Evolutionary conservation across 2,329 filamentous ascomycete species (phyloP), one percentile per base, ranked within the genome.

Genomic region (Neopestalotiopsis sp.): DNA sequence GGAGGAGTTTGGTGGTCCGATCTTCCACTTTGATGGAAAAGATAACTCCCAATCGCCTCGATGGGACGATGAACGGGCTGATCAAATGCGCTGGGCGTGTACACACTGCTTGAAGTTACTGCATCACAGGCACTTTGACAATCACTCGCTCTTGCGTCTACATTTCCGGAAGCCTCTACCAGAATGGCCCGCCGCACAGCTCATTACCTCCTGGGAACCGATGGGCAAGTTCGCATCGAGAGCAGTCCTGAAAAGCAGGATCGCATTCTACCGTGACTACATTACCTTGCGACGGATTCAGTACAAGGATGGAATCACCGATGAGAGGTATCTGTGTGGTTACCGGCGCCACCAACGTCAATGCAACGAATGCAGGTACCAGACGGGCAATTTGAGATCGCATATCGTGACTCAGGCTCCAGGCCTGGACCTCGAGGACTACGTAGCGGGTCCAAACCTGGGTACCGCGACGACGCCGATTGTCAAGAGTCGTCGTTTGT

Each of bases 361-460:
- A 17, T 72, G 71, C 49, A 71, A 68, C 45, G 70, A 71, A 34
- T 72, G 70, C 49, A 66, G 40, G 3, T 71, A 53, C n/a, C 45
- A 61, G 62, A 38, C 40, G 9, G 59, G 66, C 38, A 28, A 61
- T 40, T 65, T 69, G 12, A 63, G 53, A 7, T 61, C 67, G 4
- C 70, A 68, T 13, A 57, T 20, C 10, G 38, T 53, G 2, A 32
- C 10, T 3, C 64, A 13, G 28, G 30, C n/a, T 4, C 59, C 0
- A 1, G 14, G n/a, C 28, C 3, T 32, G 17, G 34, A 6, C 4
- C 13, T 14, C 4, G 14, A 14, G 30, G 10, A 10, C 4, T 65
- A 65, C 5, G 4, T 13, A 1, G n/a, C 67, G 17, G 67, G 67
- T 1, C 49, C 67, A 10, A 65, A 65, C 24, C 9, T 68, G 3